These are phyloP conservation scores for Penicillium cinerascens DNA, from an alignment of 495 filamentous ascomycete species.

Conservation along the genomic window DNA sequence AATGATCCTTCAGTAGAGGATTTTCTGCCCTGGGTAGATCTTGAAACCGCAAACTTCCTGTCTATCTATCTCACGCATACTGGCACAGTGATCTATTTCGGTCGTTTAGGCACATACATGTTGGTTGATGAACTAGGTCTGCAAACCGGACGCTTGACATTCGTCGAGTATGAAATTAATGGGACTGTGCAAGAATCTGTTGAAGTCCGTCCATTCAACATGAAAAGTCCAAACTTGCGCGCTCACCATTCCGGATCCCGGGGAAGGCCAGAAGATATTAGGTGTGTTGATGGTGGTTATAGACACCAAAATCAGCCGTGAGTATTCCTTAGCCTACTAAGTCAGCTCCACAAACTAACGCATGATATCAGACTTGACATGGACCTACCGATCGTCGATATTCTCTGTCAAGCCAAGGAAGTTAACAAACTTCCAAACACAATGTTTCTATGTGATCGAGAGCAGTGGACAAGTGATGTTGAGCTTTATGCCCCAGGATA, in stretches of 20 bases:
- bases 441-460: slow-evolving; percentile 4
- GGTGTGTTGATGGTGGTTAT: too few species aligned
- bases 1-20: slow-evolving; percentile 1
- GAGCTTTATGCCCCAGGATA: slow-evolving; percentile 11
- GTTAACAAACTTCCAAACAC: slow-evolving; percentile 7
- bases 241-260: not conserved
- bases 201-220: slow-evolving; percentile 2
- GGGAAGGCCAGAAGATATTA: too few species aligned
- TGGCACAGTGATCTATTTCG: not conserved
- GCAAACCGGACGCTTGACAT: not conserved
- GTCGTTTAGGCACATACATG: not conserved
- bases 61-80: slow-evolving; percentile 3
- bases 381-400: slow-evolving; percentile 10
- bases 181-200: not conserved
- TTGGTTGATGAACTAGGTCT: slow-evolving; percentile 3
- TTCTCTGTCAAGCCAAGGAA: slow-evolving; percentile 8
- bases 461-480: slow-evolving; percentile 9
- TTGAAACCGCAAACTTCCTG: slow-evolving; percentile 1
- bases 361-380: slow-evolving; percentile 6
- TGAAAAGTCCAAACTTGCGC: not conserved
- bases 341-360: not conserved
- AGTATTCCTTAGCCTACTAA: too few species aligned
- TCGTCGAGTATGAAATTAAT: slow-evolving; percentile 1
- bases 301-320: too few species aligned
- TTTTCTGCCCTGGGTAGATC: not conserved